phyloP scores from a whole-genome alignment of 345 rosid genomes.

The Euphorbia lathyris region DNA sequence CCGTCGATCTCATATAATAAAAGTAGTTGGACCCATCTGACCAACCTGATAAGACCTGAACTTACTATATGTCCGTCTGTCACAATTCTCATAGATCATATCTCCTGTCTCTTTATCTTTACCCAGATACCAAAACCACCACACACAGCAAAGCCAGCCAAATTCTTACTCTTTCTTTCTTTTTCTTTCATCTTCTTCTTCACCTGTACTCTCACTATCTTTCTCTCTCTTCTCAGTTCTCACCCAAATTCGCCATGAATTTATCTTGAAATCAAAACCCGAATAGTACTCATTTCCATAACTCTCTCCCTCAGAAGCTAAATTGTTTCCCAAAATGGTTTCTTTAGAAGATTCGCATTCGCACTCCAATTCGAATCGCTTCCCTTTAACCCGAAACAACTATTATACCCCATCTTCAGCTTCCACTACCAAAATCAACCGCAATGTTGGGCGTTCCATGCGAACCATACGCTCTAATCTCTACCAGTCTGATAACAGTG shows the following conservation, averaged over 20 bases:
- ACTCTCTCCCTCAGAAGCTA: not conserved
- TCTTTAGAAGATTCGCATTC: slow-evolving; percentile 65
- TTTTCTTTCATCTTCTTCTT: not conserved
- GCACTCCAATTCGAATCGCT: slow-evolving; percentile 45
- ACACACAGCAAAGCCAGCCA: slow-evolving; percentile 6
- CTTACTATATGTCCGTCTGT: slow-evolving; percentile 6
- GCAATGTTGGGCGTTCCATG: slow-evolving; percentile 81
- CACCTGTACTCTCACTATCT: slow-evolving; percentile 4
- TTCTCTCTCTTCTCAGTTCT: not conserved
- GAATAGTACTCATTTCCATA: not conserved
- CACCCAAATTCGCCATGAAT: slow-evolving; percentile 24
- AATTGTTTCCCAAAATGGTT: slow-evolving; percentile 43
- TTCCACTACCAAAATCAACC: slow-evolving; percentile 45
- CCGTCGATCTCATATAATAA: slow-evolving; percentile 20
- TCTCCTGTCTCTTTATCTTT: slow-evolving; percentile 20
- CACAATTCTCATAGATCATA: not conserved
- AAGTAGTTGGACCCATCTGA: not conserved
- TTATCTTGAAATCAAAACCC: slow-evolving; percentile 3
- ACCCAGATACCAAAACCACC: slow-evolving; percentile 30
- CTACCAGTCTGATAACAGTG: slow-evolving; percentile 40
- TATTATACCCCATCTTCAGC: slow-evolving; percentile 34
- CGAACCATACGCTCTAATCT: slow-evolving; percentile 74
- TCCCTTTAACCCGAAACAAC: slow-evolving; percentile 44
- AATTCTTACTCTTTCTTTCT: not conserved
- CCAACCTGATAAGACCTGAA: slow-evolving; percentile 14